Percentiles rank a stretch among this genome's conserved stretches.
These are phyloP conservation scores for Haplosporangium gracile DNA, from an alignment of 192 early-diverging fungal genomes.

Conservation along the genomic window DNA sequence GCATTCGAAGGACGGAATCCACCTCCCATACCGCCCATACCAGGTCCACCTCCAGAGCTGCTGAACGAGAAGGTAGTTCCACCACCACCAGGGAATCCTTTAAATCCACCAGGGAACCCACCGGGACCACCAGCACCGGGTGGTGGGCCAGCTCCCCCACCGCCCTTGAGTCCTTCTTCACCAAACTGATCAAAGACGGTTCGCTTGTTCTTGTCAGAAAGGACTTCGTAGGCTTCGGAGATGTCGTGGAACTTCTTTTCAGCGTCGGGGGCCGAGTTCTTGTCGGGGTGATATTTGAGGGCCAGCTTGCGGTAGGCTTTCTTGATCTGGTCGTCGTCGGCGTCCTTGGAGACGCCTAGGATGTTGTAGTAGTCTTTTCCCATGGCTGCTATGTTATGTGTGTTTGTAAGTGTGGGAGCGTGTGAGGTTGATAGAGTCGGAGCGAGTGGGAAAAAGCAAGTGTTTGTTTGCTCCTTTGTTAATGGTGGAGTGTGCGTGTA, in stretches of 20 bases:
- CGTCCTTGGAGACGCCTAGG: conserved; percentile 71
- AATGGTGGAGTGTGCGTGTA: background rate
- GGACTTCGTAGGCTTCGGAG: conserved; percentile 96
- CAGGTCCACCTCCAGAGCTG: conserved; percentile 42
- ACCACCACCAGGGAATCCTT: conserved; percentile 69
- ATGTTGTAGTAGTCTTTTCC: conserved; percentile 75
- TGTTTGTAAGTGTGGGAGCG: background rate
- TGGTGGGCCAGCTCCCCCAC: conserved; percentile 64
- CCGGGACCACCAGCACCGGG: conserved; percentile 66
- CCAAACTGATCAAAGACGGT: conserved; percentile 96
- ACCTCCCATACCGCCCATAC: conserved; percentile 42
- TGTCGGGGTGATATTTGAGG: conserved; percentile 81
- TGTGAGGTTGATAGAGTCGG: background rate
- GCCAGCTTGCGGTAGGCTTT: conserved; percentile 81
- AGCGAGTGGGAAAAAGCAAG: background rate
- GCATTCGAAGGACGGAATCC: conserved; percentile 82
- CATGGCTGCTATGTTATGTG: conserved; percentile 16
- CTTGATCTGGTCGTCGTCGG: conserved; percentile 78
- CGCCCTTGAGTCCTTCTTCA: conserved; percentile 93
- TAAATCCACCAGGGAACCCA: conserved; percentile 68
- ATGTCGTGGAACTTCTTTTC: conserved; percentile 96
- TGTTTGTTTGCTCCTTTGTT: background rate
- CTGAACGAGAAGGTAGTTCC: conserved; percentile 79
- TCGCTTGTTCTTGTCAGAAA: conserved; percentile 94
- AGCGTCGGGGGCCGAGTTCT: conserved; percentile 61